phyloP scores from a whole-genome alignment of 495 filamentous ascomycete species.

The Sphaerosporella brunnea region DNA sequence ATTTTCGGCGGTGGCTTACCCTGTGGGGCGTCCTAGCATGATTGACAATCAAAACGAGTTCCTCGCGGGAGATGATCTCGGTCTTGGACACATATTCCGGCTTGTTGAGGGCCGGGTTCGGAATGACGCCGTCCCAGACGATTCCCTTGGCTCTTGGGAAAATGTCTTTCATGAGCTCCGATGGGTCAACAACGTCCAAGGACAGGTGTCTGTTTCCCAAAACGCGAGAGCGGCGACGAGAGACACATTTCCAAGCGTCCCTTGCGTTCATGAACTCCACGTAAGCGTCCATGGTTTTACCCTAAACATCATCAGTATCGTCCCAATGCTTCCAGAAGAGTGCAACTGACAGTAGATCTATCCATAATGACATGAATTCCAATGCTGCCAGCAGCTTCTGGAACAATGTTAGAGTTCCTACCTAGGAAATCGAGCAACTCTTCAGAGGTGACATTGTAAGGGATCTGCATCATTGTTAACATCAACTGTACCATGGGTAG shows the following conservation, averaged over 20 bases:
- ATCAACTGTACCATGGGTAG: no score
- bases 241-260: conserved; percentile 26
- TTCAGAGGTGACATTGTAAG: conserved; percentile 24
- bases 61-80: conserved; percentile 23
- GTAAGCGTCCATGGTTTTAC: conserved; percentile 27
- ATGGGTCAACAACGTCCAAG: conserved; percentile 24
- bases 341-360: conserved; percentile 22
- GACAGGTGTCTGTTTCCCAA: conserved; percentile 25
- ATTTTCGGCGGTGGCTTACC: conserved; percentile 17
- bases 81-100: conserved; percentile 12
- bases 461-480: conserved; percentile 24
- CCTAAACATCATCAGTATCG: conserved; percentile 7
- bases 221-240: conserved; percentile 23
- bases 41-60: conserved; percentile 25
- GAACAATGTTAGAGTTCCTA: conserved; percentile 26
- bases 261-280: conserved; percentile 25
- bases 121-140: conserved; percentile 25
- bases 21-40: conserved; percentile 26
- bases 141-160: conserved; percentile 26
- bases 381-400: conserved; percentile 20
- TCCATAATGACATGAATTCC: conserved; percentile 27
- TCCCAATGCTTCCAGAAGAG: not conserved
- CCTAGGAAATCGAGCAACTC: conserved; percentile 24
- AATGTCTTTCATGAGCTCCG: conserved; percentile 27
- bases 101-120: conserved; percentile 13